Base-by-base conservation (phyloP, 352 stramenopile species). In the Phytophthora megakarya region DNA sequence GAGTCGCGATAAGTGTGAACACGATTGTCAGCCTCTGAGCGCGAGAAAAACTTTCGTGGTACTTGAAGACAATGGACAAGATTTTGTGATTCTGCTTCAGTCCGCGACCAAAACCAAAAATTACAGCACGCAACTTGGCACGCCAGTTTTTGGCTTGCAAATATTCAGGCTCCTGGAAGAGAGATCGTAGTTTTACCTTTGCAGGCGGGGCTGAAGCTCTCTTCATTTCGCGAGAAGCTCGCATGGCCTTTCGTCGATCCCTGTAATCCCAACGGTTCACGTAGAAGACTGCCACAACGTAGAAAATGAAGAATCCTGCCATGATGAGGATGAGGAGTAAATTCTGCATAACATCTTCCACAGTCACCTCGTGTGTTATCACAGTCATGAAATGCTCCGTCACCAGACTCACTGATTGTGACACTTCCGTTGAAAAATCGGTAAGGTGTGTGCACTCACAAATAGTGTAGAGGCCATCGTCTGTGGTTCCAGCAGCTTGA, bases 381-480 rank as follows among this genome's bases (percentile, higher is more conserved):
- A 89, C 80, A 26, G 78, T 76, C 23, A 78, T 76, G 47, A 92
- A 89, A 46, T 92, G 80, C 48, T 78, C 67, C 0, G 73, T 76
- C 10, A 92, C 79, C 11, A 82, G 63, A 22, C 70, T 73, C 13
- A 89, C 30, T 2, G 83, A 84, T 32, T 90, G 62, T n/a, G 76
- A 66, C 5, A 90, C 75, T 61, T 92, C 67, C 0, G 83, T 88
- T 4, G 77, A 80, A 30, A 92, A 92, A 47, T 92, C 83, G 0
- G 83, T 92, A 33, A 92, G 65, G 65, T 92, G 83, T 15, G 71
- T 86, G 55, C 83, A 92, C 44, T 86, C 75, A 45, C 83, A 92
- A 25, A 90, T 86, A 23, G 79, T 92, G 45, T 89, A 90, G n/a
- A 81, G 64, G 1, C 77, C 76, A 25, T 90, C 76, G 23, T 75